A percentile compares a stretch with the other conserved stretches of the same genome.
These are phyloP conservation scores for Cicer cuneatum DNA, from an alignment of 306 rosid species.

Conservation along the genomic window DNA sequence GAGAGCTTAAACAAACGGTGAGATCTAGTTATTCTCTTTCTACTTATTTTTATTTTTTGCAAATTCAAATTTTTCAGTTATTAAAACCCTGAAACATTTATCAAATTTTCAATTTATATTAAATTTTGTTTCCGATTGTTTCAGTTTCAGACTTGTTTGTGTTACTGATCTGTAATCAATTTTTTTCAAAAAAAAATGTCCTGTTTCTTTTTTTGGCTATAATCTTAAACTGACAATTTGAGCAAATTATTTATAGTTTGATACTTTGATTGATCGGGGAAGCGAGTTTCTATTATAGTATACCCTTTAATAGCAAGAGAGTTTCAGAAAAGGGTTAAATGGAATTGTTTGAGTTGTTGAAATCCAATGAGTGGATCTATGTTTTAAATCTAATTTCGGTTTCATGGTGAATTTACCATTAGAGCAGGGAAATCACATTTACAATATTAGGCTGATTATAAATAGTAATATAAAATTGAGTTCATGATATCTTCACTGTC, in stretches of 20 bases:
- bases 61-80: not conserved
- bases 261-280: no score
- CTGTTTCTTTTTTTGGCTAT: slow-evolving; percentile 7
- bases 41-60: not conserved
- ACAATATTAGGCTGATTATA: not conserved
- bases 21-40: slow-evolving; percentile 60
- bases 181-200: not conserved
- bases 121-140: not conserved
- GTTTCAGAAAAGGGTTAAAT: not conserved
- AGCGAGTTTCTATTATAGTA: no score
- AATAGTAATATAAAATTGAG: slow-evolving; percentile 14
- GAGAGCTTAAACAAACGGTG: slow-evolving; percentile 94
- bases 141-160: slow-evolving; percentile 21
- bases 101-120: not conserved
- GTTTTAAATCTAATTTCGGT: not conserved
- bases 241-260: not conserved
- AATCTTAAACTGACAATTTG: not conserved
- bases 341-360: slow-evolving; percentile 28
- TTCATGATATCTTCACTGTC: not conserved
- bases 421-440: slow-evolving; percentile 18
- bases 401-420: not conserved
- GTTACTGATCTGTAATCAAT: slow-evolving; percentile 47
- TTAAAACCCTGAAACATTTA: not conserved
- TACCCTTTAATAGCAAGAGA: not conserved
- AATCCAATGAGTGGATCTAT: slow-evolving; percentile 40